A percentile compares a stretch with the other conserved stretches of the same genome.
Conservation (phyloP, 257 asterid species). For the Solanum pennellii region DNA sequence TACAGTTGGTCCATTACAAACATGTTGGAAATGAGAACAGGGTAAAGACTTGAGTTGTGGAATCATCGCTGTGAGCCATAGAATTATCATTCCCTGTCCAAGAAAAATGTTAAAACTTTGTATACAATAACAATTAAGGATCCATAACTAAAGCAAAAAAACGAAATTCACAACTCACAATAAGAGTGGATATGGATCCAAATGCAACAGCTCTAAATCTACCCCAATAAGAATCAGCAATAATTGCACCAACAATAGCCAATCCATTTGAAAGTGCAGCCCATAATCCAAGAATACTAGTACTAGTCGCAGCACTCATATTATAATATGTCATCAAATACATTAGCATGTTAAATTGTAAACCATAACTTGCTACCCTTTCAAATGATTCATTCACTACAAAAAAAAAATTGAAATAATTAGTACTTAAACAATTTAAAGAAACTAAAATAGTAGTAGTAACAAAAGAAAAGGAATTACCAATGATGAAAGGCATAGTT, state of each 20-base stretch:
- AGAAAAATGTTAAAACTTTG: neutral
- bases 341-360: neutral
- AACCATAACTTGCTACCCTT: neutral
- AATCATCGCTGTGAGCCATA: conserved; percentile 7
- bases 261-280: neutral
- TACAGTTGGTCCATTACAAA: neutral
- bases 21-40: neutral
- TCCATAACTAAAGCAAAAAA: neutral
- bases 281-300: neutral
- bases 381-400: neutral
- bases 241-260: conserved; percentile 1
- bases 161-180: neutral
- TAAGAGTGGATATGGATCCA: conserved; percentile 4
- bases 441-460: neutral
- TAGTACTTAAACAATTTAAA: neutral
- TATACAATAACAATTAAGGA: too few relatives aligned
- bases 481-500: neutral
- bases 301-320: neutral
- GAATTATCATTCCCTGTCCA: conserved; percentile 6
- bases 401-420: neutral
- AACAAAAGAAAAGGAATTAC: neutral
- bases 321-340: neutral
- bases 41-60: neutral
- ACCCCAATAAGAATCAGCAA: conserved; percentile 7
- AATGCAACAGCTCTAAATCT: neutral